These are phyloP conservation scores for Lentinula detonsa DNA, from an alignment of 768 basidiomycete species.

Conservation along the genomic window DNA sequence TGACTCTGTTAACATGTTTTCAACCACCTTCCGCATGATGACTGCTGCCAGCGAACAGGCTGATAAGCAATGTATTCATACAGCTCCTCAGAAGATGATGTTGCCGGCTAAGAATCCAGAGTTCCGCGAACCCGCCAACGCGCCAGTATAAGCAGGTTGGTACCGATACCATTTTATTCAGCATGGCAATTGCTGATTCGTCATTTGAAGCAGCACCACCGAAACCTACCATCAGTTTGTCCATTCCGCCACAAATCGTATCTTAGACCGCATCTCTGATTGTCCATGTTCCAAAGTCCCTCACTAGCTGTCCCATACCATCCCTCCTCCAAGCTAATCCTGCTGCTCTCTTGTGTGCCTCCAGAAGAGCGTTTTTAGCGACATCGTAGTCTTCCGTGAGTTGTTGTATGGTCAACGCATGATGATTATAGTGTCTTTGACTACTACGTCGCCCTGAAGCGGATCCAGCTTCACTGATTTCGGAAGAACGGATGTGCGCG, in stretches of 20 bases:
- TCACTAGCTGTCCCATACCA: neutral
- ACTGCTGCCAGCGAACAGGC: no score
- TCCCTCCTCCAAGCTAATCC: constrained; percentile 3
- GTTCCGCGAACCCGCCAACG: no score
- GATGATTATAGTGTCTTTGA: neutral
- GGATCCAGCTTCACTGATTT: neutral
- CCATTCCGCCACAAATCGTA: neutral
- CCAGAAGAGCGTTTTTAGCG: neutral
- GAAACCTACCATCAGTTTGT: neutral
- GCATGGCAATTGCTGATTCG: neutral
- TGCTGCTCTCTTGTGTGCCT: constrained; percentile 1
- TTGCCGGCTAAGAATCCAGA: no score
- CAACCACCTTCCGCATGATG: no score
- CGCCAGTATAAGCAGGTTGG: no score
- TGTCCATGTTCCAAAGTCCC: constrained; percentile 1
- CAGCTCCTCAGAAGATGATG: no score
- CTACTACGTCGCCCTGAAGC: neutral
- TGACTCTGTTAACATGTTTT: no score
- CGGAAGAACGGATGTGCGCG: neutral
- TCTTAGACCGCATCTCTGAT: neutral
- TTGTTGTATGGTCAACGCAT: neutral
- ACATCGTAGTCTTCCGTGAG: neutral
- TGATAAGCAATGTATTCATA: no score
- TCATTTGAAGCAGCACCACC: neutral
- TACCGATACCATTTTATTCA: no score